Percentiles rank a stretch among this genome's conserved stretches.
phyloP scores from a whole-genome alignment of 306 rosid species.

The Argentina anserina region DNA sequence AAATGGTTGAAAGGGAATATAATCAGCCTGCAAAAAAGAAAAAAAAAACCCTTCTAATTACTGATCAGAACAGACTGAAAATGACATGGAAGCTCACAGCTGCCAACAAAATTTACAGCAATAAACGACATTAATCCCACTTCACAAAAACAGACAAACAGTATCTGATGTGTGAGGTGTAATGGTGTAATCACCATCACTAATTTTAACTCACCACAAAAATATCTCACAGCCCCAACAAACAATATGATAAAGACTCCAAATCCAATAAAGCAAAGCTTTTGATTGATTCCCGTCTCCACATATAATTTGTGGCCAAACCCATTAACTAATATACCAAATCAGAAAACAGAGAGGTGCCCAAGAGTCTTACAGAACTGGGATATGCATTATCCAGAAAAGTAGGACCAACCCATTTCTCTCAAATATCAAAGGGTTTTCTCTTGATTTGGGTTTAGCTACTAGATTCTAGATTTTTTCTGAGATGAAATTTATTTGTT shows the following conservation, averaged over 20 bases:
- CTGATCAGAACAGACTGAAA: not conserved
- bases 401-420: conserved; percentile 12
- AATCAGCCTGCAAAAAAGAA: not conserved
- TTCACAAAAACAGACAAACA: conserved; percentile 24
- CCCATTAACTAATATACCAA: not conserved
- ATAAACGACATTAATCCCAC: conserved; percentile 34
- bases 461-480: not conserved
- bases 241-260: not conserved
- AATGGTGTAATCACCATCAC: conserved; percentile 5
- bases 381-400: not conserved
- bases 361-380: conserved; percentile 12
- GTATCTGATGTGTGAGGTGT: not conserved
- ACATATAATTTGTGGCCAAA: conserved; percentile 22
- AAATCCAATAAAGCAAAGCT: conserved; percentile 17
- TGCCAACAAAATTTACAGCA: conserved; percentile 27
- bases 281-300: not conserved
- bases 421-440: conserved; percentile 2
- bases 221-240: conserved; percentile 19
- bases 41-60: conserved; percentile 4
- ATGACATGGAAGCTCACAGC: conserved; percentile 4
- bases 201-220: conserved; percentile 40
- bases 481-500: conserved; percentile 3
- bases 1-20: not conserved
- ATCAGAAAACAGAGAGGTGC: conserved; percentile 17
- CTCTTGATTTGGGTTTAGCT: conserved; percentile 1